A percentile compares a stretch with the other conserved stretches of the same genome.
Conservation (phyloP, 176 grass and related monocot species). For the Eleusine coracana region DNA sequence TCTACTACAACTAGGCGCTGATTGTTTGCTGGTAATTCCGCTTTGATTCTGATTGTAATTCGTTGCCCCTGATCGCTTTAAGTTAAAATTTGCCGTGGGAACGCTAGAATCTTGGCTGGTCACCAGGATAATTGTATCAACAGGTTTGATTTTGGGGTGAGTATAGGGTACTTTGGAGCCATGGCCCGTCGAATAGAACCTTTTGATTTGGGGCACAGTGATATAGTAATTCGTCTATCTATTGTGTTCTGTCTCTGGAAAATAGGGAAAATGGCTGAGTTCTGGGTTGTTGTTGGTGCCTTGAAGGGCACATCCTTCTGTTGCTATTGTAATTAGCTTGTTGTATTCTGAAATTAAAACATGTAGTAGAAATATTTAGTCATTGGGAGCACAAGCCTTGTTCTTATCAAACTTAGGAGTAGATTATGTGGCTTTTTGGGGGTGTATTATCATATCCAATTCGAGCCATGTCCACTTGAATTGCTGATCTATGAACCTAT, state of each 20-base stretch:
- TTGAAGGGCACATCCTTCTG: too few species aligned
- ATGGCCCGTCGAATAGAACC: background rate
- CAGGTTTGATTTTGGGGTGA: background rate
- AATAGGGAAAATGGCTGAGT: too few species aligned
- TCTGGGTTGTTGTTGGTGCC: too few species aligned
- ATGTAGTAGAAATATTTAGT: too few species aligned
- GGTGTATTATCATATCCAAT: too few species aligned
- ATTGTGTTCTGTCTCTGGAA: background rate
- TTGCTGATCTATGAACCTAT: background rate
- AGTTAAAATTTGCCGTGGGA: background rate
- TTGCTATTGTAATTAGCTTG: too few species aligned
- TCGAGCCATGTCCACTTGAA: too few species aligned
- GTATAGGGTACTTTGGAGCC: too few species aligned
- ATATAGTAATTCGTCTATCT: background rate
- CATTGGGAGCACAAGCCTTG: background rate
- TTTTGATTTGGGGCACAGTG: background rate
- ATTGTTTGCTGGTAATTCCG: background rate
- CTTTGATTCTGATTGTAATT: background rate
- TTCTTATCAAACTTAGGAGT: background rate
- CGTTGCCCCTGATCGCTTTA: background rate
- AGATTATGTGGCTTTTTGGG: background rate
- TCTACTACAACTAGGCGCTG: conserved; percentile 69
- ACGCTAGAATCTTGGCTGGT: background rate
- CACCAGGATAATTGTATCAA: too few species aligned
- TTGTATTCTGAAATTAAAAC: too few species aligned